Evolutionary conservation across 1,284 basidiomycete genomes (phyloP).

Genomic region (Coriolopsis trogii): DNA sequence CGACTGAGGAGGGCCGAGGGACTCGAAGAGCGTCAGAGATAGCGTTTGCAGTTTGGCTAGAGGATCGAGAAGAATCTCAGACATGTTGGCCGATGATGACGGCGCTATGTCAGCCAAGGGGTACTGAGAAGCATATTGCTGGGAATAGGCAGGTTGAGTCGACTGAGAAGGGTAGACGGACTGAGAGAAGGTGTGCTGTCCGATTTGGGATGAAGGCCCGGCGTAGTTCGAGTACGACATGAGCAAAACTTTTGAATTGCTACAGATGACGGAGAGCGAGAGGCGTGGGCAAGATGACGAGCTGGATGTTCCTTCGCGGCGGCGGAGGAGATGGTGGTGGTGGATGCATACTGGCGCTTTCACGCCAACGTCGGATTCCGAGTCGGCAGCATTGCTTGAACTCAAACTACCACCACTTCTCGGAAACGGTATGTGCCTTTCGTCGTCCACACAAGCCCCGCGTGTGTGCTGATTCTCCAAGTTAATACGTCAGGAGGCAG

Average conservation of each 20-base stretch:
- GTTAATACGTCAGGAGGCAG: not conserved
- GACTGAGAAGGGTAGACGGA: not conserved
- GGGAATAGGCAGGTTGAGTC: slow-evolving; percentile 4
- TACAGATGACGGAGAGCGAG: too few species aligned
- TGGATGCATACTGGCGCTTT: too few species aligned
- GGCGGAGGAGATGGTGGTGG: too few species aligned
- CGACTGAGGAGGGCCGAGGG: slow-evolving; percentile 65
- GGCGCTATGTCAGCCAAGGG: not conserved
- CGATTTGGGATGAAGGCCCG: not conserved
- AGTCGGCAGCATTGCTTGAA: too few species aligned
- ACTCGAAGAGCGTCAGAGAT: slow-evolving; percentile 71
- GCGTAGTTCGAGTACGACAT: not conserved
- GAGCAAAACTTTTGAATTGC: too few species aligned
- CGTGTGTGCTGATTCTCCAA: too few species aligned
- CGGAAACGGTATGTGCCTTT: too few species aligned
- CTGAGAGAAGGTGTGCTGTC: not conserved
- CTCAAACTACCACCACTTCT: too few species aligned
- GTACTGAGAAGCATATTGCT: slow-evolving; percentile 6
- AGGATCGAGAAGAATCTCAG: slow-evolving; percentile 60
- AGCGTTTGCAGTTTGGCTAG: slow-evolving; percentile 63
- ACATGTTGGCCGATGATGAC: slow-evolving; percentile 37
- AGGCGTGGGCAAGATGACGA: too few species aligned
- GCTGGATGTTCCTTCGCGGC: too few species aligned
- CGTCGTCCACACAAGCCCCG: too few species aligned
- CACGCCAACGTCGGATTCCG: too few species aligned